These are phyloP conservation scores for Tylopilus orsonianus DNA, from an alignment of 1,284 basidiomycete genomes.

Conservation along the genomic window DNA sequence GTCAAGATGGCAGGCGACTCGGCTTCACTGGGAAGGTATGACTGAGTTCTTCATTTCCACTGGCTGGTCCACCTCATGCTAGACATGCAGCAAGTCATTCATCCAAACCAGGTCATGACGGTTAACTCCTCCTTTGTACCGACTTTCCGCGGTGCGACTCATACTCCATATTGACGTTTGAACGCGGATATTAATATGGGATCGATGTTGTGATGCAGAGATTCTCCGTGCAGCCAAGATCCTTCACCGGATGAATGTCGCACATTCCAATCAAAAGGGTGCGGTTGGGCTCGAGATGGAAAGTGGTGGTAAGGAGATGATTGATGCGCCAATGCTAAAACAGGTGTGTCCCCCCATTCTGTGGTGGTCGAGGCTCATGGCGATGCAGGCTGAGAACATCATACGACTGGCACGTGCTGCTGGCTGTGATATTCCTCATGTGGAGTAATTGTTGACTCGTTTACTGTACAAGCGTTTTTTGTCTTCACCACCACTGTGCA, in stretches of 20 bases:
- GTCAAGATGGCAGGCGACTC: conserved; percentile 71
- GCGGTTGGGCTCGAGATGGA: conserved; percentile 66
- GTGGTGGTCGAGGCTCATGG: background rate
- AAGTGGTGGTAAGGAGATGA: conserved; percentile 77
- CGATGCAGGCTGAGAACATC: conserved; percentile 60
- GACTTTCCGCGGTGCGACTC: conserved; percentile 56
- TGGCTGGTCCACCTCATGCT: conserved; percentile 6
- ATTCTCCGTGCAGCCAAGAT: conserved; percentile 79
- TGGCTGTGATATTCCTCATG: conserved; percentile 57
- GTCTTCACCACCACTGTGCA: no score
- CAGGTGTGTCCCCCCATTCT: conserved; percentile 47
- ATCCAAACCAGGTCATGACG: conserved; percentile 80
- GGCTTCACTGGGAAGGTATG: conserved; percentile 85
- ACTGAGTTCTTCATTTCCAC: background rate
- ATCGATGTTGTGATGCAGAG: conserved; percentile 46
- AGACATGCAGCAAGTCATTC: conserved; percentile 84
- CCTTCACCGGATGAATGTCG: conserved; percentile 58
- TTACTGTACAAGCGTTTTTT: no score
- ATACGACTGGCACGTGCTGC: conserved; percentile 65
- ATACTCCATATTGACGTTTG: background rate
- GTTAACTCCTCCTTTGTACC: conserved; percentile 85
- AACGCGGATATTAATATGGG: background rate
- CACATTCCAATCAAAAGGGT: conserved; percentile 50
- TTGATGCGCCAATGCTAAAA: conserved; percentile 91
- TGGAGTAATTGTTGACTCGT: conserved; percentile 17